Evolutionary conservation across 2,329 filamentous ascomycete genomes (phyloP), one percentile per base, ranked within the genome.

Genomic region (Cladophialophora psammophila): DNA sequence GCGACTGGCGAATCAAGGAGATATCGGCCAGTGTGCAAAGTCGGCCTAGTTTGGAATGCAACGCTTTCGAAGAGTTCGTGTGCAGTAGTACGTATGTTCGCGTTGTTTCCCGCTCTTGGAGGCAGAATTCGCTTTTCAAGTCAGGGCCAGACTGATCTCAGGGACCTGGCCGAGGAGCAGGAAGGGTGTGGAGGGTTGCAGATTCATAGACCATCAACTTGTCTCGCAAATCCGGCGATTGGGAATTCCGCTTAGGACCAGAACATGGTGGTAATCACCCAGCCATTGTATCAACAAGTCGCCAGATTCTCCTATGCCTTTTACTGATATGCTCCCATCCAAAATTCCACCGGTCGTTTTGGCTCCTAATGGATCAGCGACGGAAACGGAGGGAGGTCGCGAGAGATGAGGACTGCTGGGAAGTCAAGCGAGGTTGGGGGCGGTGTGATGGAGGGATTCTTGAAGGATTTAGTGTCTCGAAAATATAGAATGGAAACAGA

Each of bases 181-280:
- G 13, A 53, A 7, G 35, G 12, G 57, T 65, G 34, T 60, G 20
- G 8, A 15, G 18, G 20, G 32, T 34, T 50, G 62, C 13, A 36
- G 26, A 34, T 13, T 38, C 45, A 32, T 20, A 48, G 42, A 60
- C 38, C n/a, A 36, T 38, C 20, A 54, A 18, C 35, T 20, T 40
- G 45, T 64, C 48, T 53, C 31, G 60, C 56, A 64, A 31, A 57
- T 36, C 20, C 48, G 32, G 63, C 40, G 35, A 53, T 59, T 52
- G 63, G 56, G 60, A 35, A 60, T 64, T 62, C 48, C 60, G 38
- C 56, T 58, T 64, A 35, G 60, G 60, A 62, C 67, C 67, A 69
- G 64, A 66, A 66, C 67, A 69, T 69, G 67, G 63, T 56, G 64
- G 13, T 61, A 38, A 64, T 69, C 56, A 66, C 42, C 57, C 60